Percentiles rank a stretch among this genome's conserved stretches.
Evolutionary conservation across 805 yeast species (phyloP).

Genomic region (Brettanomyces sp.): DNA sequence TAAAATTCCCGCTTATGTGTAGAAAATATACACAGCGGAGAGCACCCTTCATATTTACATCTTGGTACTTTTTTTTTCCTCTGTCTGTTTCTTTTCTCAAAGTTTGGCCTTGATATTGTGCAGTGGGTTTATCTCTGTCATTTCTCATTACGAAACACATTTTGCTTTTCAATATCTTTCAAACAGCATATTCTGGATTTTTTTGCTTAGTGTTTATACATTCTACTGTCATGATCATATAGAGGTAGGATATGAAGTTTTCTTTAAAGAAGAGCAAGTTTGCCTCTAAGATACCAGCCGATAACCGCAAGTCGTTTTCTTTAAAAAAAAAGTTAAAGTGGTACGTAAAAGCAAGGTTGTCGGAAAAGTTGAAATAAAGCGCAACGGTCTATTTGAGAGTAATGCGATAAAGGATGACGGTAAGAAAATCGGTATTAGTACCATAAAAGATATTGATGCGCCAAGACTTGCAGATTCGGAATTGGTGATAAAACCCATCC

Average conservation of each 20-base stretch:
- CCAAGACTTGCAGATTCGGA: slow-evolving; percentile 7
- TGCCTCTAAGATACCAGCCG: slow-evolving; percentile 11
- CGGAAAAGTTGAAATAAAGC: background rate
- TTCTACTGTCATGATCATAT: too few relatives aligned
- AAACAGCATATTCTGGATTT: too few relatives aligned
- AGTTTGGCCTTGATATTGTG: too few relatives aligned
- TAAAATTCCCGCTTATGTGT: too few relatives aligned
- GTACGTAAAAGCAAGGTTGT: background rate
- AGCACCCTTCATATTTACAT: too few relatives aligned
- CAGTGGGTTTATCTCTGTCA: too few relatives aligned
- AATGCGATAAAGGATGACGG: slow-evolving; percentile 4
- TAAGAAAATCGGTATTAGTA: slow-evolving; percentile 24
- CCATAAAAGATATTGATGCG: slow-evolving; percentile 14
- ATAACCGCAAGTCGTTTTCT: slow-evolving; percentile 24
- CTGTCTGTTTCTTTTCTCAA: too few relatives aligned
- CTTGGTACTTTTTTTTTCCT: too few relatives aligned
- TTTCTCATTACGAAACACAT: too few relatives aligned
- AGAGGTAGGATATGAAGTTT: slow-evolving; percentile 26
- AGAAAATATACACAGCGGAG: too few relatives aligned
- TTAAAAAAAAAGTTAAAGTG: slow-evolving; percentile 15
- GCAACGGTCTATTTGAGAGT: slow-evolving; percentile 4
- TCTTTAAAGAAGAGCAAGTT: slow-evolving; percentile 25
- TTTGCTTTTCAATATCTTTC: too few relatives aligned
- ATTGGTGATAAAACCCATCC: slow-evolving; percentile 14
- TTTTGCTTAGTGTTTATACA: too few relatives aligned